phyloP scores from a whole-genome alignment of 1,284 basidiomycete genomes.

The Singerocomus rubriflavus region DNA sequence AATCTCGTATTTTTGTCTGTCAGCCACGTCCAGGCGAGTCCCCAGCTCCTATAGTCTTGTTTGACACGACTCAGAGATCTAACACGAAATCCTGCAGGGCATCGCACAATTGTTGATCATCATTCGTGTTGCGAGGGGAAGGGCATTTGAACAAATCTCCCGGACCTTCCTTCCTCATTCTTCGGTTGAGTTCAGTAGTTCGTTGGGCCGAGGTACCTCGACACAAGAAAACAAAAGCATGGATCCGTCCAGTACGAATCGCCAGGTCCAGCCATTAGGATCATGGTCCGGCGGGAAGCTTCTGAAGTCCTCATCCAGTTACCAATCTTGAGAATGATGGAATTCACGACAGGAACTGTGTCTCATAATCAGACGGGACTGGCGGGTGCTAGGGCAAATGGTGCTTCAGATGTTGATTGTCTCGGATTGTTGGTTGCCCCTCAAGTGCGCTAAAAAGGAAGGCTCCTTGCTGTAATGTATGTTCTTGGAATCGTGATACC shows the following conservation, averaged over 20 bases:
- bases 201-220: not conserved
- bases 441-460: too few species aligned
- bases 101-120: constrained; percentile 32
- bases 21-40: constrained; percentile 26
- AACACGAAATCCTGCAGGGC: constrained; percentile 15
- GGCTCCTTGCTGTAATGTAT: not conserved
- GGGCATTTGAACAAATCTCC: not conserved
- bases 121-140: constrained; percentile 24
- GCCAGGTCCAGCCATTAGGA: not conserved
- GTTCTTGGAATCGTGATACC: not conserved
- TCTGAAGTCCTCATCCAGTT: not conserved
- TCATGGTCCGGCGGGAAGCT: not conserved
- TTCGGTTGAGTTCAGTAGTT: constrained; percentile 8
- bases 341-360: not conserved
- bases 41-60: not conserved
- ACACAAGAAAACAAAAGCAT: not conserved
- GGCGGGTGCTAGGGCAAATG: not conserved
- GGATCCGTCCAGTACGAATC: not conserved
- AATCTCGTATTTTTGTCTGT: constrained; percentile 24
- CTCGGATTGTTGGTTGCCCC: not conserved
- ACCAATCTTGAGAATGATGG: not conserved
- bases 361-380: not conserved
- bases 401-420: not conserved
- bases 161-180: not conserved
- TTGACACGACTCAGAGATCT: not conserved